Evolutionary conservation across 768 basidiomycete species (phyloP).

Genomic region (Trametes punicea): DNA sequence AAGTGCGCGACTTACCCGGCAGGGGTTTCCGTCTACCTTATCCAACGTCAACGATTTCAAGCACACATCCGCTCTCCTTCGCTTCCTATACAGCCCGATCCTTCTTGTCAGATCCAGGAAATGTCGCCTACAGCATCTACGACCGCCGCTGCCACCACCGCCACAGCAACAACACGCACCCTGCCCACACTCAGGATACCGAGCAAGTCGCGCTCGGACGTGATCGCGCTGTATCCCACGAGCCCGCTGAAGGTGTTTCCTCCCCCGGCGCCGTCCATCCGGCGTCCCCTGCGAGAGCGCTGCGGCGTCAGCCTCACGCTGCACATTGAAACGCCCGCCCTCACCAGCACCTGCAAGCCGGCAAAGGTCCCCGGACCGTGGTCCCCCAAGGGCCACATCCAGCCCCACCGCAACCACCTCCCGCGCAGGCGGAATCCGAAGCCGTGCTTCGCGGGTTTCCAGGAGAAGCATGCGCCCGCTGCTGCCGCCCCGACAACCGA

Average conservation of each 20-base stretch:
- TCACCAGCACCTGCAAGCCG: constrained; percentile 4
- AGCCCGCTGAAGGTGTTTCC: constrained; percentile 22
- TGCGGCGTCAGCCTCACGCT: constrained; percentile 18
- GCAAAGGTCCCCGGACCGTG: constrained; percentile 9
- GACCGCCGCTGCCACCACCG: background rate
- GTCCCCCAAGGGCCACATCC: constrained; percentile 23
- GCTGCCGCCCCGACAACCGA: constrained; percentile 1
- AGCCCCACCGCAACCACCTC: constrained; percentile 26
- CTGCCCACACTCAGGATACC: constrained; percentile 8
- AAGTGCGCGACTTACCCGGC: constrained; percentile 17
- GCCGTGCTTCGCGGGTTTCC: constrained; percentile 12
- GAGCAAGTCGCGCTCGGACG: constrained; percentile 1
- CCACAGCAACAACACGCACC: background rate
- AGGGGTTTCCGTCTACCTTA: background rate
- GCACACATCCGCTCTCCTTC: background rate
- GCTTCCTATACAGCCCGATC: background rate
- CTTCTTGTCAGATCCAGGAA: background rate
- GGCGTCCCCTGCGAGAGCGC: constrained; percentile 20
- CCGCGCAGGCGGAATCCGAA: constrained; percentile 22
- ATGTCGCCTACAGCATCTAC: no score
- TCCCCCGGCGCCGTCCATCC: constrained; percentile 8
- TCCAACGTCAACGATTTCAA: background rate
- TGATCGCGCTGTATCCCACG: constrained; percentile 16
- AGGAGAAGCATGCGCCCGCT: constrained; percentile 8
- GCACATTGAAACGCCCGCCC: constrained; percentile 13